Base-by-base conservation (phyloP, 2,329 filamentous ascomycete species). In the Canariomyces notabilis region DNA sequence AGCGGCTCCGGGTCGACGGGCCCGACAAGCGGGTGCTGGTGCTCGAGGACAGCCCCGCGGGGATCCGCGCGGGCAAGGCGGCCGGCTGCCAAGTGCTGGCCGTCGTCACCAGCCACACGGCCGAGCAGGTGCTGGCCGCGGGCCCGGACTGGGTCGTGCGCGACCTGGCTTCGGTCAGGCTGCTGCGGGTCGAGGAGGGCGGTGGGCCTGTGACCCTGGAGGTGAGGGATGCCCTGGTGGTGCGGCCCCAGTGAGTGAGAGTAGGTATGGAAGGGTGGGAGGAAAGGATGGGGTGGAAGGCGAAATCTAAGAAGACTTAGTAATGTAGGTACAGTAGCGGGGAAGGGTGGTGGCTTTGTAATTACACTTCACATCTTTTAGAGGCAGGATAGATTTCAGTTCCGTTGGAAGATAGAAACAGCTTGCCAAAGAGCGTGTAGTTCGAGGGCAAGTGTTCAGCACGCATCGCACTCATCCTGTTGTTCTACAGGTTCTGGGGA, bases 61-160 rank as follows among this genome's bases (percentile, higher is more conserved):
- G 90, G 5, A 87, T 95, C 60, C 75, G 70, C 54, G 82, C 89
- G 21, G 90, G 89, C 39, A 94, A 90, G 68, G 87, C 80, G 1
- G 90, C 90, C 8, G 89, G 89, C 2, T 95, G 86, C 70, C 83
- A 79, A 61, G 90, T 95, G 11, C 69, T 95, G 37, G 90, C 83
- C n/a, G 69, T 96, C 44, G 80, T 86, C 45, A 95, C 89, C 44
- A 94, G 87, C 60, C 90, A 95, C 68, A 80, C 77, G 20, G 71
- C 83, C 37, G 79, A 82, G 57, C 79, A 90, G 68, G 75, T 95
- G 40, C 69, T 75, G 50, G 79, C 76, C 37, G 88, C 89, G 4
- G 83, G 80, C n/a, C 88, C 90, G 36, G 89, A 95, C 70, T 95
- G 87, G 83, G 81, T 95, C 42, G 83, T 95, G 47, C 73, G 75